Conservation (phyloP, 177 flowering plant species). For the Viscum album region DNA sequence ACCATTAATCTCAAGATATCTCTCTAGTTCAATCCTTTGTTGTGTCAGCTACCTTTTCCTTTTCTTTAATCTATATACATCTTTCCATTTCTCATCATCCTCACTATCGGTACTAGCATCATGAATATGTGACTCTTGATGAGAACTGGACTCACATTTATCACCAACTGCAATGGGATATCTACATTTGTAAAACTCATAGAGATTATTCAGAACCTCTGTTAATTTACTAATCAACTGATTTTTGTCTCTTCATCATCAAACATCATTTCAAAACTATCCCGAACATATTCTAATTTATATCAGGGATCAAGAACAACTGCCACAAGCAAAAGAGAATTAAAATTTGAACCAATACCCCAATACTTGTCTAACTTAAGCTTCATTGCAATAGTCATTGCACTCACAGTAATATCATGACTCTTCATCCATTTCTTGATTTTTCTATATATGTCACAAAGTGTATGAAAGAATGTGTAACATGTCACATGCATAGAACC, state of each 20-base stretch:
- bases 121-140: too few relatives aligned
- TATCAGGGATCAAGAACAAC: constrained; percentile 5
- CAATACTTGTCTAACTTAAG: constrained; percentile 5
- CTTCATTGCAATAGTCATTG: constrained; percentile 7
- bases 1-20: not conserved
- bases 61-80: not conserved
- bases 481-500: constrained; percentile 9
- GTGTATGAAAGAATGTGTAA: not conserved
- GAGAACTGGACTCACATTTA: too few relatives aligned
- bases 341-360: not conserved
- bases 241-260: not conserved
- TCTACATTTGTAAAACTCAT: not conserved
- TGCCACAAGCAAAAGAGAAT: not conserved
- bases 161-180: too few relatives aligned
- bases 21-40: not conserved
- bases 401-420: not conserved
- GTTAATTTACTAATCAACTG: not conserved
- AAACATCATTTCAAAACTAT: not conserved
- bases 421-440: not conserved
- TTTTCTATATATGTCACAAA: not conserved
- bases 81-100: too few relatives aligned
- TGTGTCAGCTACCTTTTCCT: not conserved
- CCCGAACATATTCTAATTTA: constrained; percentile 1
- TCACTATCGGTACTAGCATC: too few relatives aligned
- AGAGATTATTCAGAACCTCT: not conserved